These are phyloP conservation scores for Hypholoma fasciculare DNA, from an alignment of 768 basidiomycete species.

Conservation along the genomic window DNA sequence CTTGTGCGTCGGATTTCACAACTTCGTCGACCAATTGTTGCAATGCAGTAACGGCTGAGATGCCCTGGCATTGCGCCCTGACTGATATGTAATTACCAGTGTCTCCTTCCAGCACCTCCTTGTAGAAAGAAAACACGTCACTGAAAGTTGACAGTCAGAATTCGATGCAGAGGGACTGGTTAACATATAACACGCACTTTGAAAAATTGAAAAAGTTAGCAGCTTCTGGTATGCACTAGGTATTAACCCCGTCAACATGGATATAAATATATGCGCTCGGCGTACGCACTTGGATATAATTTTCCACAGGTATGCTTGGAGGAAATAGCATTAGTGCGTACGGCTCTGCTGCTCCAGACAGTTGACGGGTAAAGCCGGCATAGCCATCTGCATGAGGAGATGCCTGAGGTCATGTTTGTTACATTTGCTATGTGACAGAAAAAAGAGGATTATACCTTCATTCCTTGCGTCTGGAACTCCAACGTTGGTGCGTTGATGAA, in stretches of 20 bases:
- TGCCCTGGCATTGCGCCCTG: slow-evolving; percentile 21
- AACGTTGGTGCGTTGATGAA: slow-evolving; percentile 15
- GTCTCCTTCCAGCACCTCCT: slow-evolving; percentile 38
- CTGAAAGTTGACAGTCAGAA: slow-evolving; percentile 14
- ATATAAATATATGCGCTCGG: neutral
- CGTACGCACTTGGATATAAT: slow-evolving; percentile 21
- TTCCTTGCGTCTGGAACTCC: slow-evolving; percentile 12
- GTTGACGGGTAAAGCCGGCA: slow-evolving; percentile 20
- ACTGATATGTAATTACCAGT: slow-evolving; percentile 33
- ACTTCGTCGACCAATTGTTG: slow-evolving; percentile 24
- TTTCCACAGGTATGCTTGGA: slow-evolving; percentile 24
- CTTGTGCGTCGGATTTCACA: slow-evolving; percentile 1
- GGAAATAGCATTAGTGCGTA: slow-evolving; percentile 38
- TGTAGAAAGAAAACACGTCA: slow-evolving; percentile 40
- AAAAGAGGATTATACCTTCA: neutral
- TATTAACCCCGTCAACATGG: too few species aligned
- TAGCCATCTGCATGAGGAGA: slow-evolving; percentile 13
- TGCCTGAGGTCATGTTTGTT: slow-evolving; percentile 1
- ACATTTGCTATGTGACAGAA: too few species aligned
- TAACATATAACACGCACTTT: too few species aligned
- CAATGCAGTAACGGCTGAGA: slow-evolving; percentile 26
- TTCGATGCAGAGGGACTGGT: neutral
- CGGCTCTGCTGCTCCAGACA: slow-evolving; percentile 33
- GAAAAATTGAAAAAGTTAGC: neutral
- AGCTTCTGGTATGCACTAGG: slow-evolving; percentile 1